These are phyloP conservation scores for Trichocladium antarcticum DNA, from an alignment of 495 filamentous ascomycete genomes.

Conservation along the genomic window DNA sequence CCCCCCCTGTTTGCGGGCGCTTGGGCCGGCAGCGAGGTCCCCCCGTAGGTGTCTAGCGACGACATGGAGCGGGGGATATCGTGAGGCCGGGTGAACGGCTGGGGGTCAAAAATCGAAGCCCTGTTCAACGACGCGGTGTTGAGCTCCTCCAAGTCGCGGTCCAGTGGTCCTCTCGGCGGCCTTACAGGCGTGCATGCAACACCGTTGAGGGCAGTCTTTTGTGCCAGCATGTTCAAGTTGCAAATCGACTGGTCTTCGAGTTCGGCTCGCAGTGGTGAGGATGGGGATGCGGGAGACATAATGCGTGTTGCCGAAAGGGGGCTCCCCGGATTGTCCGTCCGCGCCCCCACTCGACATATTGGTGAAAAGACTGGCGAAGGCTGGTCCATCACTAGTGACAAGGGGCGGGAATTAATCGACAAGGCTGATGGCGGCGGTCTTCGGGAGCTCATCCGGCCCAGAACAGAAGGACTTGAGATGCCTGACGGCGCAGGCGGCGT, in stretches of 20 bases:
- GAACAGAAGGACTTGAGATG: conserved; percentile 1
- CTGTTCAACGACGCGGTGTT: background rate
- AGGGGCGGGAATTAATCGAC: conserved; percentile 32
- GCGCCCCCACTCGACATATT: background rate
- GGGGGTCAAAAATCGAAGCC: background rate
- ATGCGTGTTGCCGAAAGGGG: conserved; percentile 16
- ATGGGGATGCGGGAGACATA: conserved; percentile 20
- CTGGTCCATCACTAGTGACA: conserved; percentile 41
- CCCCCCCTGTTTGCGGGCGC: background rate
- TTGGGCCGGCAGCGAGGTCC: background rate
- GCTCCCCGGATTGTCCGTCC: conserved; percentile 1
- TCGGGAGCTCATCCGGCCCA: conserved; percentile 18
- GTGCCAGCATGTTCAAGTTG: background rate
- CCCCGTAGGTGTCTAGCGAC: conserved; percentile 17
- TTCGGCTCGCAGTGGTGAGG: conserved; percentile 10
- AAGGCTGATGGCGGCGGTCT: conserved; percentile 35
- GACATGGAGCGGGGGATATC: conserved; percentile 14
- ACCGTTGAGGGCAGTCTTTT: background rate
- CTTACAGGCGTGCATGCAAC: background rate
- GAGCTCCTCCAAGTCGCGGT: background rate
- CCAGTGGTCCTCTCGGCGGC: background rate
- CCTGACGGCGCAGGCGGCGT: conserved; percentile 8
- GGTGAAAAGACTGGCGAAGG: conserved; percentile 29
- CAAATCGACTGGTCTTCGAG: background rate
- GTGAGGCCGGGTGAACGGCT: background rate